A percentile compares a stretch with the other conserved stretches of the same genome.
phyloP scores from a whole-genome alignment of 1,284 basidiomycete genomes.

The Heterobasidion irregulare region DNA sequence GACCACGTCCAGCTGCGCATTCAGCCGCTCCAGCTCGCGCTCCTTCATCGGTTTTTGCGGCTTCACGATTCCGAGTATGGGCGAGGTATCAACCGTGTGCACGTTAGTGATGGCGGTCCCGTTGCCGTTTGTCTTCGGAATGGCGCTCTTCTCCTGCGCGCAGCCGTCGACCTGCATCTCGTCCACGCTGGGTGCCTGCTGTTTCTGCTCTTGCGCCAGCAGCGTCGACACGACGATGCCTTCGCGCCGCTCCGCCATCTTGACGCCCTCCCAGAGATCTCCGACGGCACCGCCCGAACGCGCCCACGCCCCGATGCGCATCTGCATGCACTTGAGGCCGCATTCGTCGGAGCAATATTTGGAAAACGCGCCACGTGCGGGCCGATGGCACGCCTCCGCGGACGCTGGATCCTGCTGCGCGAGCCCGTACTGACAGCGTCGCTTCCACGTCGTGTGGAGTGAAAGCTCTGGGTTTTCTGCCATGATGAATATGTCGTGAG shows the following conservation, averaged over 20 bases:
- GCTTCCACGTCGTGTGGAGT: constrained; percentile 72
- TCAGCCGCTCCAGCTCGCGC: constrained; percentile 45
- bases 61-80: constrained; percentile 12
- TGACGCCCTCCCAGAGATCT: constrained; percentile 63
- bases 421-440: constrained; percentile 60
- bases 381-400: constrained; percentile 63
- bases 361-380: constrained; percentile 69
- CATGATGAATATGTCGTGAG: background rate
- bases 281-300: constrained; percentile 51
- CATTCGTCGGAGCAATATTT: constrained; percentile 83
- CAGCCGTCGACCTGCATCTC: too few species aligned
- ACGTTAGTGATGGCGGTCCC: background rate
- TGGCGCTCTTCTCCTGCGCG: constrained; percentile 12
- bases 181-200: too few species aligned
- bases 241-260: constrained; percentile 56
- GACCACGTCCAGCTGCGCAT: constrained; percentile 41
- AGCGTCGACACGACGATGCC: constrained; percentile 45
- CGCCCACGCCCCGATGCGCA: constrained; percentile 50
- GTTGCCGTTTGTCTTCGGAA: background rate
- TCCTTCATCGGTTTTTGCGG: constrained; percentile 29
- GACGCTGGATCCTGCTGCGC: constrained; percentile 52
- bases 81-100: background rate
- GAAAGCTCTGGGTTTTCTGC: constrained; percentile 52
- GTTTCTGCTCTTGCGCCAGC: constrained; percentile 3
- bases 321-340: constrained; percentile 60